Evolutionary conservation across 805 yeast species (phyloP).

Genomic region (Metschnikowia anglica): DNA sequence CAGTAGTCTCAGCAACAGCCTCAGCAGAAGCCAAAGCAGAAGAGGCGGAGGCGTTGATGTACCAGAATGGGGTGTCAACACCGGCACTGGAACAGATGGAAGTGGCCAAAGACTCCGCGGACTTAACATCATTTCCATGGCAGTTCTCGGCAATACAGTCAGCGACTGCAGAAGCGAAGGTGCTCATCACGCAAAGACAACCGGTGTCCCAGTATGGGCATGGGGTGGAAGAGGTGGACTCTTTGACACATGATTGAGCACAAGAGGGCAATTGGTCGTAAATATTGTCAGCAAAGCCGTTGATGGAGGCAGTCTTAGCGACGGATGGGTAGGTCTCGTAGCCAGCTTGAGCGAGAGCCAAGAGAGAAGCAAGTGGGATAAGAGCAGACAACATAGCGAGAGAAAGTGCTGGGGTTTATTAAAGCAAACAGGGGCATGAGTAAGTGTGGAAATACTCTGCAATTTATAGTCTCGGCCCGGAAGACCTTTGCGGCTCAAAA

Average conservation of each 20-base stretch:
- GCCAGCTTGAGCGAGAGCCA: constrained; percentile 21
- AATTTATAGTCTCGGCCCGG: background rate
- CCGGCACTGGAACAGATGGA: constrained; percentile 37
- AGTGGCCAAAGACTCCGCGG: constrained; percentile 32
- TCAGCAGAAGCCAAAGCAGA: constrained; percentile 30
- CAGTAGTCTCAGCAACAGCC: constrained; percentile 16
- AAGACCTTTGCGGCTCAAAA: background rate
- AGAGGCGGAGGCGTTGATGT: constrained; percentile 25
- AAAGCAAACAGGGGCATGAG: background rate
- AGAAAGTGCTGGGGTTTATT: background rate
- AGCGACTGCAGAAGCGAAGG: constrained; percentile 34
- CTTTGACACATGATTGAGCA: constrained; percentile 35
- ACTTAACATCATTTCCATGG: constrained; percentile 30
- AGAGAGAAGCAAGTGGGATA: constrained; percentile 16
- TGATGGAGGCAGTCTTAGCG: constrained; percentile 40
- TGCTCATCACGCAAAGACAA: constrained; percentile 44
- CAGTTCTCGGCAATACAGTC: constrained; percentile 31
- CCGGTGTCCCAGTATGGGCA: constrained; percentile 50
- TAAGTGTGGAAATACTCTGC: background rate
- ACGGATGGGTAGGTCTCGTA: constrained; percentile 36
- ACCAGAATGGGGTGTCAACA: constrained; percentile 36
- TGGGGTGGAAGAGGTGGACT: constrained; percentile 36
- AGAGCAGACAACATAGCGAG: constrained; percentile 18
- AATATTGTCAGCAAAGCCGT: constrained; percentile 42
- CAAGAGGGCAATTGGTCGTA: constrained; percentile 35